A percentile compares a stretch with the other conserved stretches of the same genome.
These are phyloP conservation scores for Pythium insidiosum DNA, from an alignment of 352 stramenopile genomes.

Conservation along the genomic window DNA sequence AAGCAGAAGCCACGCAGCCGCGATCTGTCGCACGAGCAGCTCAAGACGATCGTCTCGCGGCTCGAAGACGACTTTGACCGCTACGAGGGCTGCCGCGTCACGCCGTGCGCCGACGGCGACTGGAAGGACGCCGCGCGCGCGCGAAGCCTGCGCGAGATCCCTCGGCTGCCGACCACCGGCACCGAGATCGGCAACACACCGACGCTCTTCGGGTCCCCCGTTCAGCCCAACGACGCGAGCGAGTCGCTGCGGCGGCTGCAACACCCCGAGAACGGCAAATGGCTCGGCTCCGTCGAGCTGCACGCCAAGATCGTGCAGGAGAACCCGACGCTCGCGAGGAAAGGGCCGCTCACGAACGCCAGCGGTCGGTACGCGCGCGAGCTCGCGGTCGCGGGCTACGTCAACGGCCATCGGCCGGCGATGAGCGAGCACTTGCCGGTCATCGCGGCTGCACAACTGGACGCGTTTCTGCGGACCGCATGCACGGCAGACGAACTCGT, in stretches of 20 bases:
- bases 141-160: slow-evolving; percentile 56
- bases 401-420: slow-evolving; percentile 14
- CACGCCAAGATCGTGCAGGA: slow-evolving; percentile 35
- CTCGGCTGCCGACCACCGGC: slow-evolving; percentile 45
- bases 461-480: slow-evolving; percentile 33
- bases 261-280: slow-evolving; percentile 37
- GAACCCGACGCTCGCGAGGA: slow-evolving; percentile 57
- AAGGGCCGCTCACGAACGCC: slow-evolving; percentile 48
- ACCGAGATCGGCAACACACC: slow-evolving; percentile 44
- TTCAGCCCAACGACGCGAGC: slow-evolving; percentile 33
- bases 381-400: slow-evolving; percentile 36
- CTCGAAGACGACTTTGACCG: slow-evolving; percentile 66
- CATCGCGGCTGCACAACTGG: slow-evolving; percentile 34
- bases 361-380: slow-evolving; percentile 70
- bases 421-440: slow-evolving; percentile 25
- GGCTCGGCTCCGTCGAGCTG: slow-evolving; percentile 64
- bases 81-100: slow-evolving; percentile 64
- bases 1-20: slow-evolving; percentile 67
- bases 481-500: slow-evolving; percentile 38
- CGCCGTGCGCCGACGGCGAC: slow-evolving; percentile 43
- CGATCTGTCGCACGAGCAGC: slow-evolving; percentile 39
- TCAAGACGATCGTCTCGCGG: slow-evolving; percentile 52
- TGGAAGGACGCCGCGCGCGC: slow-evolving; percentile 46
- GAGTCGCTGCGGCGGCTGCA: slow-evolving; percentile 35
- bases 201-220: slow-evolving; percentile 34